A percentile compares a stretch with the other conserved stretches of the same genome.
phyloP scores from a whole-genome alignment of 352 stramenopile genomes.

The Pythium aquatile region DNA sequence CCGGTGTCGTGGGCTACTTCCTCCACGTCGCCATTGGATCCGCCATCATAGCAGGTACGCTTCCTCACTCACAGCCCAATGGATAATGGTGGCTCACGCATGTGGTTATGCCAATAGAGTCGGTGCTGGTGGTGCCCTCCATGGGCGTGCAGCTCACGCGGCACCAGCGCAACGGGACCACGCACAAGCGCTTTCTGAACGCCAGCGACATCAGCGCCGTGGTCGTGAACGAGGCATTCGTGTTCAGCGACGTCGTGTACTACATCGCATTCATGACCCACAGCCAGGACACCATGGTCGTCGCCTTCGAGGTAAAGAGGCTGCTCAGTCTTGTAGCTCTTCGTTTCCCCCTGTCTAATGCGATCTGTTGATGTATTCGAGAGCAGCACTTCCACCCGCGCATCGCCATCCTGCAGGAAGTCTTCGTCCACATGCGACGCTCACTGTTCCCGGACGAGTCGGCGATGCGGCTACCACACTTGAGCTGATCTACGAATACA shows the following conservation, averaged over 20 bases:
- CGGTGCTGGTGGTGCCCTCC: conserved; percentile 69
- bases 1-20: conserved; percentile 1
- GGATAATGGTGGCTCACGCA: background rate
- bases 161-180: conserved; percentile 48
- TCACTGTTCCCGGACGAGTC: conserved; percentile 54
- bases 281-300: conserved; percentile 58
- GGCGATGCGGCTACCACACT: conserved; percentile 47
- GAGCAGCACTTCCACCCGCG: conserved; percentile 65
- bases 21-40: conserved; percentile 19
- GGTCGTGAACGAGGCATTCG: conserved; percentile 82
- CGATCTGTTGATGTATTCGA: background rate
- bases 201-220: conserved; percentile 52
- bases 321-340: background rate
- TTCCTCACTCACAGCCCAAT: background rate
- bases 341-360: background rate
- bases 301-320: conserved; percentile 53
- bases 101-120: conserved; percentile 38
- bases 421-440: conserved; percentile 55
- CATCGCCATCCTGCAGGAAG: conserved; percentile 63
- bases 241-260: conserved; percentile 78
- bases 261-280: conserved; percentile 80
- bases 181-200: conserved; percentile 45
- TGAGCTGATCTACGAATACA: background rate
- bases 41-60: conserved; percentile 28
- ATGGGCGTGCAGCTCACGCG: conserved; percentile 73